Conservation (phyloP, 805 yeast genomes). For the Wickerhamia fluorescens region DNA sequence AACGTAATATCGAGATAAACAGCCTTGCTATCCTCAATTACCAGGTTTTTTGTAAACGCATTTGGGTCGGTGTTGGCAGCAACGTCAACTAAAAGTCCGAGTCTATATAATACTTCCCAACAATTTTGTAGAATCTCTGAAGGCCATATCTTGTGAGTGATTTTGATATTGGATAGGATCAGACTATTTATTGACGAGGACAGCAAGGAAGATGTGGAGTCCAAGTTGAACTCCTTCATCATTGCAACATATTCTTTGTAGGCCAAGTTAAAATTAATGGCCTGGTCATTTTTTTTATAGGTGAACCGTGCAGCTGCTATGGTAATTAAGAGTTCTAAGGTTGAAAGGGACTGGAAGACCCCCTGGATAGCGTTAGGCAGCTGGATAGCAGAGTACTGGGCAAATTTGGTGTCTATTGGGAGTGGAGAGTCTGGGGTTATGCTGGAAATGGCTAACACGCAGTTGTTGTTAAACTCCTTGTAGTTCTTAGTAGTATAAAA, state of each 20-base stretch:
- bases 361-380: constrained; percentile 19
- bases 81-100: constrained; percentile 46
- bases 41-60: constrained; percentile 22
- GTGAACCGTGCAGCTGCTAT: constrained; percentile 72
- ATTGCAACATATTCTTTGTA: constrained; percentile 67
- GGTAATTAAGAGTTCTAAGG: constrained; percentile 62
- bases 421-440: constrained; percentile 18
- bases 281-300: constrained; percentile 47
- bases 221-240: constrained; percentile 38
- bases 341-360: constrained; percentile 43
- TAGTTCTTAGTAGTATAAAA: constrained; percentile 56
- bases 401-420: constrained; percentile 20
- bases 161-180: constrained; percentile 23
- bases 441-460: constrained; percentile 33
- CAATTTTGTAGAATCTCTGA: constrained; percentile 53
- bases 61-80: constrained; percentile 36
- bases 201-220: constrained; percentile 23
- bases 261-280: constrained; percentile 70
- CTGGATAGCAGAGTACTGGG: constrained; percentile 14
- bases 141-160: constrained; percentile 49
- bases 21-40: constrained; percentile 40
- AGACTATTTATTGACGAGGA: constrained; percentile 29
- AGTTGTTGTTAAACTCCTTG: constrained; percentile 40
- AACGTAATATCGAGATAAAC: constrained; percentile 46
- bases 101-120: constrained; percentile 65